A percentile compares a stretch with the other conserved stretches of the same genome.
phyloP scores from a whole-genome alignment of 164 flowering plant species.

The Stephania yunnanensis region DNA sequence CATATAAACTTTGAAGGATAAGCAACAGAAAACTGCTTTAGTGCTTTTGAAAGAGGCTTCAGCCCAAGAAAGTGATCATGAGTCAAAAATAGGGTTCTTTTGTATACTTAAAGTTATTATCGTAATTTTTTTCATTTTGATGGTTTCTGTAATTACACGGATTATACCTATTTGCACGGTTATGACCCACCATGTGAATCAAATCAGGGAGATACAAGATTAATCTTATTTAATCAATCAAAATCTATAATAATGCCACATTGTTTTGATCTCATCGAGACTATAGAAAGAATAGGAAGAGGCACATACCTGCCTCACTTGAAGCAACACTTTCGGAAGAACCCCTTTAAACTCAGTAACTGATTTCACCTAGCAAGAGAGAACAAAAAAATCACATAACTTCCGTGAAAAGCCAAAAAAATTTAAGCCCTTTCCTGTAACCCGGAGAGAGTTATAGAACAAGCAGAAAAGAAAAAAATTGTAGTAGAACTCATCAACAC shows the following conservation, averaged over 20 bases:
- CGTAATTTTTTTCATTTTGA: too few relatives aligned
- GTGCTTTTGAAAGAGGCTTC: too few relatives aligned
- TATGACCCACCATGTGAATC: background rate
- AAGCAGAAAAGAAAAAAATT: background rate
- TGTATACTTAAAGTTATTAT: too few relatives aligned
- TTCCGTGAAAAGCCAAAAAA: background rate
- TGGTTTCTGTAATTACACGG: too few relatives aligned
- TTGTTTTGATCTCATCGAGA: background rate
- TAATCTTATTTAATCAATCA: background rate
- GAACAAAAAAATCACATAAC: background rate
- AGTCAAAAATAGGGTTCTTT: too few relatives aligned
- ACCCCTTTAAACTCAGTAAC: conserved; percentile 64
- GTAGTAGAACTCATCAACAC: conserved; percentile 5
- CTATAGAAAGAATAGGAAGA: background rate
- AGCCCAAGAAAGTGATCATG: too few relatives aligned
- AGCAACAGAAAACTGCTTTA: too few relatives aligned
- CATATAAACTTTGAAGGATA: background rate
- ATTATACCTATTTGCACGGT: too few relatives aligned
- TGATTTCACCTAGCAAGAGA: conserved; percentile 54
- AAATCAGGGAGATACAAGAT: background rate
- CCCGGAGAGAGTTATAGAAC: background rate
- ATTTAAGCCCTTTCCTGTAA: background rate
- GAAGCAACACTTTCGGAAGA: conserved; percentile 70
- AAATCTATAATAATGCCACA: background rate
- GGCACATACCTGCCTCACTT: conserved; percentile 63